Evolutionary conservation across 2,329 filamentous ascomycete species (phyloP).

Genomic region (Ascochyta pisi): DNA sequence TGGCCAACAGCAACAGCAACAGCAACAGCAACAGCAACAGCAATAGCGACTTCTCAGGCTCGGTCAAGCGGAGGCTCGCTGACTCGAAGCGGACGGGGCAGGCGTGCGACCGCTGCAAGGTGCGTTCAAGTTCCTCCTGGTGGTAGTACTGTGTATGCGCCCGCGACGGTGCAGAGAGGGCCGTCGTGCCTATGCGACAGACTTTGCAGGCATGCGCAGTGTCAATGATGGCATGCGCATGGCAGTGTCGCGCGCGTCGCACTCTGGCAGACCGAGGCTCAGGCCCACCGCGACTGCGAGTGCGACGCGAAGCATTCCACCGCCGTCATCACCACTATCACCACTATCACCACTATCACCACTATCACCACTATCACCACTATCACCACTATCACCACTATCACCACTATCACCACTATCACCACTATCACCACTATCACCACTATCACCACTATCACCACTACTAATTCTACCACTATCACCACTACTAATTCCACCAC

Average conservation of each 20-base stretch:
- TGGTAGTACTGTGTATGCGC: background rate
- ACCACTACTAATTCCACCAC: background rate
- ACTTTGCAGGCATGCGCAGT: background rate
- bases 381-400: no score
- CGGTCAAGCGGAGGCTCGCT: conserved; percentile 60
- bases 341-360: no score
- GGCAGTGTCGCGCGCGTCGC: background rate
- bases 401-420: no score
- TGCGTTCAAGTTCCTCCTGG: conserved; percentile 41
- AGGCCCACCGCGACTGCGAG: conserved; percentile 2
- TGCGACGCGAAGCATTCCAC: background rate
- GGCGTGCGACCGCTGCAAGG: conserved; percentile 89
- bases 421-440: no score
- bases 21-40: conserved; percentile 35
- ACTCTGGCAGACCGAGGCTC: conserved; percentile 1
- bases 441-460: background rate
- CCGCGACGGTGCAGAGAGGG: background rate
- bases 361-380: no score
- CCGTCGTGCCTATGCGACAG: background rate
- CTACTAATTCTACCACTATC: background rate
- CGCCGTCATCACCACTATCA: no score
- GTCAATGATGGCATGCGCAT: background rate
- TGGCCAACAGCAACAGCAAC: conserved; percentile 21
- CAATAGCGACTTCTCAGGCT: conserved; percentile 46
- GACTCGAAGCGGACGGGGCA: conserved; percentile 74